Evolutionary conservation across 1,139 yeast genomes (phyloP), one percentile per base, ranked within the genome.

Genomic region (Kurtzmaniella quercitrusa): DNA sequence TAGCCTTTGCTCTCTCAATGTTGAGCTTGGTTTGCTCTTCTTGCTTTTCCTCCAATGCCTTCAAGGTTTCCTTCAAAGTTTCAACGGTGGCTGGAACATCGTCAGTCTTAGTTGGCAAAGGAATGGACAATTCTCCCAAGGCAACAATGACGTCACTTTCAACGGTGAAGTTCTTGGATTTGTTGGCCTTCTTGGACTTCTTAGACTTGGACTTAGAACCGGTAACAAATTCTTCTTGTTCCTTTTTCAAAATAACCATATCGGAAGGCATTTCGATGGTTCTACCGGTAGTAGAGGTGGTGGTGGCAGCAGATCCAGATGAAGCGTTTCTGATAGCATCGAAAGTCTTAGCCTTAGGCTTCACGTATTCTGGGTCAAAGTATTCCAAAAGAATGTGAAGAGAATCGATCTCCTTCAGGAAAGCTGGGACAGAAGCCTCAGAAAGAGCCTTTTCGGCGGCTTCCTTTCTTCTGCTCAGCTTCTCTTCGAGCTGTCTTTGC

Each of bases 391-490:
- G 74, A 49, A 74, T 71, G 65, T 88, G 88, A 58, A 93, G 87
- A 48, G 84, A 72, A 54, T 73, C 75, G 55, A 88, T 82, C 67
- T 88, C 93, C 39, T 68, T 68, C 48, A 84, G 80, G 69, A 86
- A 91, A 33, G 97, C 98, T 37, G 98, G 96, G 55, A 75, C 72
- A 30, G 91, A 85, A 43, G 89, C 89, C 48, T 76, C 79, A 44
- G 76, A 71, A 63, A 82, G 73, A 56, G 78, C 76, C 50, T 74
- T 71, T 57, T 86, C 88, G 51, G 93, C 82, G 59, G 76, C 74
- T 50, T 80, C 80, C 64, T 80, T 74, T 54, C 76, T 76, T 60
- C 75, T 82, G 46, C 76, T 74, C 59, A 76, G 75, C 63, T 81
- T 84, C 61, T 83, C 80, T 52, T 77, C 67, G 50, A 71, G 64